Evolutionary conservation across 495 filamentous ascomycete genomes (phyloP), one percentile per base, ranked within the genome.

Genomic region (Aspergillus nidulans): DNA sequence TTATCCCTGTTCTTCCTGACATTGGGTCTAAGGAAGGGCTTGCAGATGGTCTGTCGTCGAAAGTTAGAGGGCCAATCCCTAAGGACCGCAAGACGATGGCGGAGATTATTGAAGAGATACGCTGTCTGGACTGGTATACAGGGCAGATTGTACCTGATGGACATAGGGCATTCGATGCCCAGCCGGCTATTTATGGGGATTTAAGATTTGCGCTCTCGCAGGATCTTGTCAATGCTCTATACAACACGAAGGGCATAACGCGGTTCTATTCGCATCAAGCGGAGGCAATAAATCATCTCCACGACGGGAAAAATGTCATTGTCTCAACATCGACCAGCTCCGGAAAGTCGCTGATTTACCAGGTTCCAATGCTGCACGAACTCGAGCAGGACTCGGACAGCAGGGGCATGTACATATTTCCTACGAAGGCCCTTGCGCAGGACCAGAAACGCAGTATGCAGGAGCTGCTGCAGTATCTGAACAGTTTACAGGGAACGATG

Each of bases 401-500:
- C 40, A 76, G 92, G 60, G 92, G 94, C 9, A 90, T 99, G 86
- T 97, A 96, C 65, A 96, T 99, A 20, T 99, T 98, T 56, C 94
- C 94, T 1, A 99, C 94, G 3, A 99, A 99, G 72, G 94, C 94
- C 10, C 76, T 99, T 13, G 94, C 94, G 3, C 94, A 99, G 68
- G 94, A 97, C 71, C 94, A 99, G 69, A 83, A 84, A 63, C 80
- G 94, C 54, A 95, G 92, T 61, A 77, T 97, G 68, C 86, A 87
- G 62, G 90, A 96, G 42, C 73, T 99, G 53, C 72, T 97, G 41
- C 69, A 79, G 18, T 95, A 85, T 63, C 89, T 99, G 81, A 77
- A 82, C 9, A 83, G 82, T 0, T 66, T 97, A n/a, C 81, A 90
- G 59, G 76, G 86, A 50, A 73, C 85, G 5, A 69, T 92, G 12